A percentile compares a stretch with the other conserved stretches of the same genome.
These are phyloP conservation scores for Shiraia sp. DNA, from an alignment of 2,329 filamentous ascomycete species.

Conservation along the genomic window DNA sequence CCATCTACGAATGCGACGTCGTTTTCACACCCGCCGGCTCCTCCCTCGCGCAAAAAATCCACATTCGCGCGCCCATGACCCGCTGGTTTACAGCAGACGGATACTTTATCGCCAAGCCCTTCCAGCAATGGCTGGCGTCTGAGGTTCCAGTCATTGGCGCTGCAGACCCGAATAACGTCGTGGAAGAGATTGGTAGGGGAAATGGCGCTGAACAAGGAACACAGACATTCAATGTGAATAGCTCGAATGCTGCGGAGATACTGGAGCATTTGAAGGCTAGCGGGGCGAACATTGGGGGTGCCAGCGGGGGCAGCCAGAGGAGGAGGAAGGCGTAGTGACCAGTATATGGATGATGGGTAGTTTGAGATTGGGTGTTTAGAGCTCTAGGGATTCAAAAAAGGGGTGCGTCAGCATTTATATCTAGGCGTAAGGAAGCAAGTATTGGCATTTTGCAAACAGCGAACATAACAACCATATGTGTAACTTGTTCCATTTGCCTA, in stretches of 20 bases:
- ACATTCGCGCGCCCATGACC: constrained; percentile 68
- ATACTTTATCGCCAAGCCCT: constrained; percentile 72
- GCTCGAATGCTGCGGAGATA: constrained; percentile 39
- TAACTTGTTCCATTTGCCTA: not conserved
- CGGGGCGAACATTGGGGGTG: constrained; percentile 31
- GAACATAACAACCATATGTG: no score
- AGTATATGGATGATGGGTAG: not conserved
- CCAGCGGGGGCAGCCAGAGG: constrained; percentile 29
- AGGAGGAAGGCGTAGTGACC: constrained; percentile 37
- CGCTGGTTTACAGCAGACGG: constrained; percentile 76
- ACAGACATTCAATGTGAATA: constrained; percentile 31
- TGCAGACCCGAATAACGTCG: constrained; percentile 62
- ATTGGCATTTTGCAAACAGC: no score
- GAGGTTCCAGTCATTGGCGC: constrained; percentile 67
- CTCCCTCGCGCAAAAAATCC: constrained; percentile 48
- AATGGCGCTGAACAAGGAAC: constrained; percentile 25
- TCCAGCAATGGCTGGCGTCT: constrained; percentile 77
- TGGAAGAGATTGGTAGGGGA: constrained; percentile 49
- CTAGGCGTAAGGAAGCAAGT: no score
- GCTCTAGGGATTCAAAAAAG: not conserved
- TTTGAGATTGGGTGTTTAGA: not conserved
- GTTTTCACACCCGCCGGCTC: constrained; percentile 50
- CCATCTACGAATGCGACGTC: constrained; percentile 77
- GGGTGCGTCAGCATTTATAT: not conserved
- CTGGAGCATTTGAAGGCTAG: constrained; percentile 42